phyloP scores from a whole-genome alignment of 164 flowering plant species.

The Macadamia integrifolia region DNA sequence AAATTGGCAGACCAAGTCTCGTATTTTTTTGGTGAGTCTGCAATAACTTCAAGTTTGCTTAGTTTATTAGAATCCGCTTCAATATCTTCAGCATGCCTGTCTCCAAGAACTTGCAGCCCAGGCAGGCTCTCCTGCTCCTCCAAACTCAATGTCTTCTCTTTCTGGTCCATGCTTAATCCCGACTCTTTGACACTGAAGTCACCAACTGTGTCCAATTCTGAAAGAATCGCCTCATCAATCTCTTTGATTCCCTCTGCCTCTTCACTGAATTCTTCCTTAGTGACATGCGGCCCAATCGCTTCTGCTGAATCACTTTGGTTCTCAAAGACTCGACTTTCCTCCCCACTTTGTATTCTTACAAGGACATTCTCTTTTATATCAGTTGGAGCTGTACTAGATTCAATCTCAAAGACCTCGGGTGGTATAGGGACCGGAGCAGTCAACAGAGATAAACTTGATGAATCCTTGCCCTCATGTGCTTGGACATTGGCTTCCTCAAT shows the following conservation, averaged over 20 bases:
- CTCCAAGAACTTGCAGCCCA: conserved; percentile 15
- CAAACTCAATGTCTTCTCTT: conserved; percentile 4
- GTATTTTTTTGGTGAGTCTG: neutral
- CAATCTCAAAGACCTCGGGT: conserved; percentile 13
- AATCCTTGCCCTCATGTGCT: conserved; percentile 12
- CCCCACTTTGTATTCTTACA: conserved; percentile 14
- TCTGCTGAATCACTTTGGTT: conserved; percentile 10
- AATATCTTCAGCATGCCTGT: conserved; percentile 6
- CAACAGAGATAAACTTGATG: conserved; percentile 5
- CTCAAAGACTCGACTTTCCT: conserved; percentile 1
- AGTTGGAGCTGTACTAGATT: neutral
- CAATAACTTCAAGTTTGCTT: conserved; percentile 7
- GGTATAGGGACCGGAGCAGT: conserved; percentile 9
- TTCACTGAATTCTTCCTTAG: conserved; percentile 21
- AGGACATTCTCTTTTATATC: conserved; percentile 7
- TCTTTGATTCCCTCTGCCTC: conserved; percentile 44
- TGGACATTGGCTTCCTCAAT: conserved; percentile 9
- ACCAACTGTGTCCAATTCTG: conserved; percentile 65
- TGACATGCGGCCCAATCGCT: conserved; percentile 11
- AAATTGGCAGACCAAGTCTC: neutral
- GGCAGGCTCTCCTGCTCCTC: conserved; percentile 5
- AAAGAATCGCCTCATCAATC: conserved; percentile 53
- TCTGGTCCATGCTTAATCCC: conserved; percentile 10
- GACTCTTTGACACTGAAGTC: conserved; percentile 50
- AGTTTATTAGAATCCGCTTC: conserved; percentile 10